Base-by-base conservation (phyloP, 148 eudicot species). In the Amaranthus cruentus region DNA sequence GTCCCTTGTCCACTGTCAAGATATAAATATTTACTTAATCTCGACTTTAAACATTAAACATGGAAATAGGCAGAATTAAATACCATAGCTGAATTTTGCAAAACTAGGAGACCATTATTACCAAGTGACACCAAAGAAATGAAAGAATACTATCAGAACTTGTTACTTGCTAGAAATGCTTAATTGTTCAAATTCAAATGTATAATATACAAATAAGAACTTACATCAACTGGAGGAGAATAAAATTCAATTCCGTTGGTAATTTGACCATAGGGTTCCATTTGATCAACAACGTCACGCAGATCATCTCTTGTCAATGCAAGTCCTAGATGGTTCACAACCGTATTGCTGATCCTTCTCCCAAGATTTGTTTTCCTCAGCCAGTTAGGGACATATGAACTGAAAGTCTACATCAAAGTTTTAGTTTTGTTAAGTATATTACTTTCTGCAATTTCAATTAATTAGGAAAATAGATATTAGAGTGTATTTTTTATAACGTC, bases 241-340 rank as follows among this genome's bases (percentile, higher is more conserved):
- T 88, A 77, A 9, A 86, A 77, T 78, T 93, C 98, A 46, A 91
- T 83, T 50, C 97, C 98, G 62, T 87, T 88, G 81, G 74, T 88
- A 72, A 89, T 89, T 81, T 85, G 88, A 75, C 97, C 98, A 84
- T 91, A 93, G 63, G 98, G 98, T 73, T 93, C 98, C 97, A 93
- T 93, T 54, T 82, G 77, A 79, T 93, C 91, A 77, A 93, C 97
- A 71, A 89, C 91, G 78, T 76, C 79, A 66, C 87, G 83, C 75
- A 93, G 75, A 85, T 93, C 95, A 76, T 86, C 97, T 81, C 86
- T 93, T 11, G 85, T 87, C 87, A 93, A 79, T 68, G 89, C 80
- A 73, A 93, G 76, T 76, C 97, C 98, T 51, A 93, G 87, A 93
- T 93, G 98, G 76, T 91, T 84, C 43, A 93, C 91, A 56, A 91